phyloP scores from a whole-genome alignment of 139 green algal genomes.

The Diplosphaera chodatii region DNA sequence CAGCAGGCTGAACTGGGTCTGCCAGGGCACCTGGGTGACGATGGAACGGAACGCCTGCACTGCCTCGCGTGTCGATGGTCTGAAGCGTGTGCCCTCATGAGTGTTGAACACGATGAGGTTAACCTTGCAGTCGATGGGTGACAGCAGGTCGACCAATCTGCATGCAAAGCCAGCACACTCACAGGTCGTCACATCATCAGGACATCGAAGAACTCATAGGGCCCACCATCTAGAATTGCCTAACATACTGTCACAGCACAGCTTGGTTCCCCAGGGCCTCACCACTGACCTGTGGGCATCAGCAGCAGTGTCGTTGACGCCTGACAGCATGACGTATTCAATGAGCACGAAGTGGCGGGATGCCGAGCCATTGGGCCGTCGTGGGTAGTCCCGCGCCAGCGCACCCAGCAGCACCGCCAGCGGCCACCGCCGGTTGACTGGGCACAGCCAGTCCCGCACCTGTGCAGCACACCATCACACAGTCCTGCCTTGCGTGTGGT shows the following conservation, averaged over 20 bases:
- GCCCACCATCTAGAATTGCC: too few relatives aligned
- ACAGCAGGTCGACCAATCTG: slow-evolving; percentile 40
- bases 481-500: too few relatives aligned
- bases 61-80: slow-evolving; percentile 25
- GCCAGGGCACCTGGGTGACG: slow-evolving; percentile 29
- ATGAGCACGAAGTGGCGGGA: slow-evolving; percentile 62
- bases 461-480: too few relatives aligned
- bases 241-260: too few relatives aligned
- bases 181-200: too few relatives aligned
- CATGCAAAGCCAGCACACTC: too few relatives aligned
- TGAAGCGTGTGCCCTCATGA: slow-evolving; percentile 58
- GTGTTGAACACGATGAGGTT: slow-evolving; percentile 88
- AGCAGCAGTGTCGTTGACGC: slow-evolving; percentile 77
- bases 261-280: too few relatives aligned
- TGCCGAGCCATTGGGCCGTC: not conserved
- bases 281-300: slow-evolving; percentile 57
- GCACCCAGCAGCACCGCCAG: slow-evolving; percentile 47
- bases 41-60: slow-evolving; percentile 53
- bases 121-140: slow-evolving; percentile 60
- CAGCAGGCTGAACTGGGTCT: too few relatives aligned
- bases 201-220: too few relatives aligned
- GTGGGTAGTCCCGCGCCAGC: slow-evolving; percentile 49
- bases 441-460: slow-evolving; percentile 76
- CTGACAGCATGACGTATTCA: slow-evolving; percentile 85
- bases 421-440: slow-evolving; percentile 70